Evolutionary conservation across 2,329 filamentous ascomycete species (phyloP), one percentile per base, ranked within the genome.

Genomic region (Hyphodiscus sp.): DNA sequence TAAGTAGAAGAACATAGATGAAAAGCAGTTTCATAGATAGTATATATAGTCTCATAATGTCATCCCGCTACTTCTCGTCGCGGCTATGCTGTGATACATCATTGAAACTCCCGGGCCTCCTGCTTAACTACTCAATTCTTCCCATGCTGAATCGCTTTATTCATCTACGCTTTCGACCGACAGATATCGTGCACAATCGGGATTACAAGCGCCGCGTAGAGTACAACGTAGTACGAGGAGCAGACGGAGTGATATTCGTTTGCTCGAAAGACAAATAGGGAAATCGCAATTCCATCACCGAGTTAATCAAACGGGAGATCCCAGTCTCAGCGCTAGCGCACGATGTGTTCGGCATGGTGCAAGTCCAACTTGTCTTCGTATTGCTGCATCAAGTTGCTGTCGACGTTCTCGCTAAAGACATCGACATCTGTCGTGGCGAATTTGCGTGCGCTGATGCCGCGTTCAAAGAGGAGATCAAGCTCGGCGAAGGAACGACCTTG

Each of bases 391-490:
- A 62, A 55, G 7, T 51, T 51, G 18, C 51, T 53, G 47, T 63
- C 53, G 15, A 66, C 54, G 19, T 59, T 58, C 18, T 60, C 63
- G 13, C 53, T 54, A 47, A 67, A 67, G 1, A 65, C 64, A 57
- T 67, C 63, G 1, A 67, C 63, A 2, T 63, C 47, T 1, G 66
- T 67, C 1, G 9, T 62, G 9, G 61, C 52, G 49, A 69, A 74
- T 11, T 71, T 69, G 23, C 70, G 59, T 20, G 71, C 70, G 44
- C 64, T 61, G 13, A 92, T 73, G 1, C 79, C 74, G 57, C 81
- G 78, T 72, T 95, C 88, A 64, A 96, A 96, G 47, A 96, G 75
- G 47, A 95, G 65, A 68, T 96, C 90, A 52, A 96, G 74, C 70
- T 96, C 91, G 7, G 89, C 91, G 65, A 92, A 96, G 0, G 87